Percentiles rank a stretch among this genome's conserved stretches.
phyloP scores from a whole-genome alignment of 208 protist genomes.

The Wallacemonas sp. region DNA sequence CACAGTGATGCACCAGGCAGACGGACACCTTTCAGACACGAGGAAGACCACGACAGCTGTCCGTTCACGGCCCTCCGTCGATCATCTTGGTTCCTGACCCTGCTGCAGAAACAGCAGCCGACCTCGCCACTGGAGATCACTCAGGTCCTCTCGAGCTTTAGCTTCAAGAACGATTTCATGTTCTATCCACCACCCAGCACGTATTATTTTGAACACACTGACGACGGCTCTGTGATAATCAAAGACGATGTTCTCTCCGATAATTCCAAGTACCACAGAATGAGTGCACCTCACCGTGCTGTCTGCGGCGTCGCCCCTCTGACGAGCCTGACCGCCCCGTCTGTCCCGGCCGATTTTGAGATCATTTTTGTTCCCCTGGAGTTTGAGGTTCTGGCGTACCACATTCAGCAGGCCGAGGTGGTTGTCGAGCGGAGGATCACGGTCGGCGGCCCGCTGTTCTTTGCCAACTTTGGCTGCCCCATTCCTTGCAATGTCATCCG shows the following conservation, averaged over 20 bases:
- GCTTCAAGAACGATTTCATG: constrained; percentile 52
- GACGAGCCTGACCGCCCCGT: neutral
- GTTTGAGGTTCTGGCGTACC: constrained; percentile 30
- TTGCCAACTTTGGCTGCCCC: constrained; percentile 19
- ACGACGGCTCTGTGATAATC: constrained; percentile 17
- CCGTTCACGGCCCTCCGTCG: constrained; percentile 28
- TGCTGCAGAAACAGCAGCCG: neutral
- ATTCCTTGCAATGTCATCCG: constrained; percentile 47
- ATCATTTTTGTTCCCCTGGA: constrained; percentile 39
- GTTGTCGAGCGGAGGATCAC: constrained; percentile 24
- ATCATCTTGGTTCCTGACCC: constrained; percentile 23
- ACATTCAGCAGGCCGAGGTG: constrained; percentile 26
- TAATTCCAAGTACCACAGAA: neutral
- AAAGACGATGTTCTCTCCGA: constrained; percentile 14
- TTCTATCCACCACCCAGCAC: constrained; percentile 44
- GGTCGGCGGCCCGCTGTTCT: constrained; percentile 16
- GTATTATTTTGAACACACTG: constrained; percentile 26
- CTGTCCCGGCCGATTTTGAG: constrained; percentile 21
- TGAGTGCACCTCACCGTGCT: neutral
- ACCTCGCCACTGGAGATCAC: constrained; percentile 25
- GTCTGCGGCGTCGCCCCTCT: neutral
- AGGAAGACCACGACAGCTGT: constrained; percentile 42
- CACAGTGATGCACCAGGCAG: neutral
- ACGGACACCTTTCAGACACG: constrained; percentile 17
- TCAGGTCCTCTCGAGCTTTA: constrained; percentile 34